A percentile compares a stretch with the other conserved stretches of the same genome.
Conservation (phyloP, 2,329 filamentous ascomycete genomes). For the Plenodomus tracheiphilus region DNA sequence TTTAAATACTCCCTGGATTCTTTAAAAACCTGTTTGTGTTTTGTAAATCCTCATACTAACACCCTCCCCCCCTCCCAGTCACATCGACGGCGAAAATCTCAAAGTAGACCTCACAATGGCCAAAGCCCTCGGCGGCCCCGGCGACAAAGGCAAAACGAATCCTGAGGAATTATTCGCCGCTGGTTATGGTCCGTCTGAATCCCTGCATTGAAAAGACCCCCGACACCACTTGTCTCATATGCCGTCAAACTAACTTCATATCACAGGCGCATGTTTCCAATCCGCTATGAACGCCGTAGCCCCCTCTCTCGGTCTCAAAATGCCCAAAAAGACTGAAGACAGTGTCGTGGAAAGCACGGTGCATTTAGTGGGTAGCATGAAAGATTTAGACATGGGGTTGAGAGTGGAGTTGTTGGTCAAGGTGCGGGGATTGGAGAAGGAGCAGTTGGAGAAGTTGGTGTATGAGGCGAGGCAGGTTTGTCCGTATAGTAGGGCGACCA, state of each 20-base stretch:
- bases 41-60: neutral
- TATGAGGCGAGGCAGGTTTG: constrained; percentile 41
- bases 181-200: constrained; percentile 51
- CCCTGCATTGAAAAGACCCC: too few relatives aligned
- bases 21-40: too few relatives aligned
- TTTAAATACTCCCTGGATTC: too few relatives aligned
- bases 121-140: constrained; percentile 51
- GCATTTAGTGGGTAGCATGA: constrained; percentile 52
- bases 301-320: constrained; percentile 45
- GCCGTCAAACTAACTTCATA: too few relatives aligned
- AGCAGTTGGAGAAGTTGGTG: constrained; percentile 42
- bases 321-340: constrained; percentile 46
- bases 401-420: constrained; percentile 50
- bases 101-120: constrained; percentile 49
- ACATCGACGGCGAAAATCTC: constrained; percentile 41
- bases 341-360: constrained; percentile 49
- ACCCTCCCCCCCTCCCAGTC: constrained; percentile 9
- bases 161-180: constrained; percentile 54
- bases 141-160: constrained; percentile 47
- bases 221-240: too few relatives aligned
- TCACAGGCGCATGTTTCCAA: constrained; percentile 26
- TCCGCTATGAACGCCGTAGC: constrained; percentile 52
- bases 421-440: constrained; percentile 35
- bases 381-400: constrained; percentile 51
- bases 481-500: constrained; percentile 39